A percentile compares a stretch with the other conserved stretches of the same genome.
Evolutionary conservation across 768 basidiomycete species (phyloP).

Genomic region (Chalciporus pseudorubinellus): DNA sequence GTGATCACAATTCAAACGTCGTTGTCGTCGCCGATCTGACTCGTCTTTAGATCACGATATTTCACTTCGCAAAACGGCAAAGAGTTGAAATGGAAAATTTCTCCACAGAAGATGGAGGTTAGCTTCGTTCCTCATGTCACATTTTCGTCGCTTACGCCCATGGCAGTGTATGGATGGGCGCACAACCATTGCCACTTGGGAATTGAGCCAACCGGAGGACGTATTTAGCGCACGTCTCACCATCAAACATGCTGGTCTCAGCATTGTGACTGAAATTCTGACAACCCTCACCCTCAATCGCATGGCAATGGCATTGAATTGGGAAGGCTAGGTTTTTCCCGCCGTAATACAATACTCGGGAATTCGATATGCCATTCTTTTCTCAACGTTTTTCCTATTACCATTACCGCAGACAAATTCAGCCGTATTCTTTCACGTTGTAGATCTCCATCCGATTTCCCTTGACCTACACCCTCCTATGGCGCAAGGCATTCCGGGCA

Average conservation of each 20-base stretch:
- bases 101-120: constrained; percentile 67
- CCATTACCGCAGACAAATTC: not conserved
- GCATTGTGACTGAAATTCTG: constrained; percentile 71
- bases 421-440: not conserved
- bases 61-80: constrained; percentile 68
- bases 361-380: not conserved
- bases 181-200: constrained; percentile 65
- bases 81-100: constrained; percentile 75
- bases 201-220: constrained; percentile 54
- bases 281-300: constrained; percentile 74
- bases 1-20: constrained; percentile 18
- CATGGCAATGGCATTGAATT: constrained; percentile 60
- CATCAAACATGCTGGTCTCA: constrained; percentile 55
- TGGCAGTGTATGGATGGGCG: constrained; percentile 65
- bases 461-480: not conserved
- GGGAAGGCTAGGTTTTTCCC: constrained; percentile 33
- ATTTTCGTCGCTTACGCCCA: not conserved
- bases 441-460: not conserved
- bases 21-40: not conserved
- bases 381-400: not conserved
- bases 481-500: not conserved
- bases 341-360: constrained; percentile 4
- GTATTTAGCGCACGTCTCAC: constrained; percentile 59
- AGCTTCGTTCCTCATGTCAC: not conserved
- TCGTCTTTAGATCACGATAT: constrained; percentile 58